Evolutionary conservation across 257 asterid species (phyloP).

Genomic region (Verbascum thapsus): DNA sequence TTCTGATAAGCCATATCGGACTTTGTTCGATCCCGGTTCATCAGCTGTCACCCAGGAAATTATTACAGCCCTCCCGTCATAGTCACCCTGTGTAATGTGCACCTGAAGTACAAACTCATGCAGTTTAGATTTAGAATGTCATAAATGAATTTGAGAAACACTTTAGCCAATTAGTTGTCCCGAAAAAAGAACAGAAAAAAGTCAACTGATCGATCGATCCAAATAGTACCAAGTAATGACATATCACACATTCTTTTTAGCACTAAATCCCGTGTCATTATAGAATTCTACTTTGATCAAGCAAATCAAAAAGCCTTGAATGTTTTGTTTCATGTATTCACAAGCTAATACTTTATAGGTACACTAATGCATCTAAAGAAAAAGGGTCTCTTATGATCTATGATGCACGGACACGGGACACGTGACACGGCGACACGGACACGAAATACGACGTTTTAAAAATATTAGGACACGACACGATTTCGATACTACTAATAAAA

Average conservation of each 20-base stretch:
- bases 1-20: conserved; percentile 77
- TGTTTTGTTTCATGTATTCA: background rate
- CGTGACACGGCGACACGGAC: too few species aligned
- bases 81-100: conserved; percentile 97
- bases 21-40: conserved; percentile 79
- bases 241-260: conserved; percentile 5
- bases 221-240: conserved; percentile 1
- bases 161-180: too few species aligned
- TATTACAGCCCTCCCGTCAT: conserved; percentile 87
- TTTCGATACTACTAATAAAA: too few species aligned
- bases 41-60: conserved; percentile 83
- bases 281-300: conserved; percentile 2
- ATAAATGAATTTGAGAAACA: too few species aligned
- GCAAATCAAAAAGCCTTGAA: conserved; percentile 1
- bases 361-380: background rate
- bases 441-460: too few species aligned
- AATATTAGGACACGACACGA: too few species aligned
- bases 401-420: too few species aligned
- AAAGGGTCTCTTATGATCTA: background rate
- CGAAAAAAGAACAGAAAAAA: background rate
- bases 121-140: too few species aligned
- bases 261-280: conserved; percentile 14
- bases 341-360: conserved; percentile 10
- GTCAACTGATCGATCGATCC: background rate
- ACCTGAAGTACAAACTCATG: conserved; percentile 47